Base-by-base conservation (phyloP, 768 basidiomycete species). In the Dioszegia aurantiaca region DNA sequence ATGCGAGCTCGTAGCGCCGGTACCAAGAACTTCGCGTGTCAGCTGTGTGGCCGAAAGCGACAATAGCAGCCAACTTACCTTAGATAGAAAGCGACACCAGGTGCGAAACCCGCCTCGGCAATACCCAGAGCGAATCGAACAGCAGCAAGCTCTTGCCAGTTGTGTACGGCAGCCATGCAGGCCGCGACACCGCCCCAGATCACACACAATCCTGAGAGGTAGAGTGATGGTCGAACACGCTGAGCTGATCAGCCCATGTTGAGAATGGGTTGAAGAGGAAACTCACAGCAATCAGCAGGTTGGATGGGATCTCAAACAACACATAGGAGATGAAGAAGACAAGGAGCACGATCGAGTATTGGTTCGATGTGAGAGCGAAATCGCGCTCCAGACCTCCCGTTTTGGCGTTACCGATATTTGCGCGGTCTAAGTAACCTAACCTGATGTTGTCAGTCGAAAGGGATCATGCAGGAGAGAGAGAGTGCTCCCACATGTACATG, bases 341-440 rank as follows among this genome's bases (percentile, higher is more conserved):
- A 4, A 72, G 61, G n/a, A 77, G 67, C 21, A 63, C 64, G 56
- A 74, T 60, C 6, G 73, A 73, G 62, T 77, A 77, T 40, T 77
- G 67, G 26, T 45, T 63, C n/a, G 71, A 73, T 28, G 69, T 72
- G 17, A 77, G 57, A 33, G 61, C 54, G 42, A 77, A 63, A 45
- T 77, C 69, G n/a, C 24, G 23, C 42, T 73, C 59, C 40, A 77
- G 67, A 56, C 75, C 75, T 30, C 73, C 75, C 0, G 71, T 73
- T 61, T 74, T 73, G 49, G 73, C 73, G 47, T 76, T 76, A 21
- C 70, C 75, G 36, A 77, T 75, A 51, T 74, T 74, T 36, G 71
- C 72, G 51, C 72, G 63, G 47, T 74, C 70, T 2, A 74, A 58
- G 60, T 74, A 74, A 3, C 69, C 70, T 14, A 33, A 14, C n/a